Conservation (phyloP, 1,139 yeast genomes). For the Magnusiomyces magnusii region DNA sequence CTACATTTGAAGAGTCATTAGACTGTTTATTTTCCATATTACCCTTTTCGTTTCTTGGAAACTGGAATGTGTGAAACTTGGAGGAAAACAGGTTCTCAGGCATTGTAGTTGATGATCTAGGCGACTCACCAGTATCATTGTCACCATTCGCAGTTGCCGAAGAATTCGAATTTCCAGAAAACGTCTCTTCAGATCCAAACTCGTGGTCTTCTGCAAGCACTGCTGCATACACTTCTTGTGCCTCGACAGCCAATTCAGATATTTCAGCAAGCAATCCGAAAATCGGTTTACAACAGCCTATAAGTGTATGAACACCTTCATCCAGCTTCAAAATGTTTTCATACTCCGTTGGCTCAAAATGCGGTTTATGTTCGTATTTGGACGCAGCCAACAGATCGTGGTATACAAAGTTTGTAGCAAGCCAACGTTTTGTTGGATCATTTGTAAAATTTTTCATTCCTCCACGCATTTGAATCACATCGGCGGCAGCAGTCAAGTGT, state of each 20-base stretch:
- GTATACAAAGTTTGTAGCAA: constrained; percentile 73
- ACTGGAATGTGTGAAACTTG: background rate
- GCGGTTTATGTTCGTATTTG: constrained; percentile 30
- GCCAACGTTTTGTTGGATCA: constrained; percentile 60
- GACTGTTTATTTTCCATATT: background rate
- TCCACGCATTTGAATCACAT: constrained; percentile 48
- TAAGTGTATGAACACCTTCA: constrained; percentile 53
- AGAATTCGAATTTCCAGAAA: constrained; percentile 8
- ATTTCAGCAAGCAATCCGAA: constrained; percentile 63
- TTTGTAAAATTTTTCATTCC: constrained; percentile 46
- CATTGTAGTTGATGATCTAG: background rate
- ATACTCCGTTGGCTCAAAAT: constrained; percentile 37
- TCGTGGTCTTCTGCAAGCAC: background rate
- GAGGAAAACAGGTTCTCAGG: background rate
- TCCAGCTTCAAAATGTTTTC: constrained; percentile 39
- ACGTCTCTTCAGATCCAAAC: background rate
- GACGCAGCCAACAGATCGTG: constrained; percentile 69
- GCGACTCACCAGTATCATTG: background rate
- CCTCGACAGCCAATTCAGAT: constrained; percentile 50
- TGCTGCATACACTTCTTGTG: constrained; percentile 17
- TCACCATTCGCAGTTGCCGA: background rate
- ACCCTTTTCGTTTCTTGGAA: background rate
- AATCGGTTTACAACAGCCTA: constrained; percentile 64
- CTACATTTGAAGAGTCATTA: background rate
- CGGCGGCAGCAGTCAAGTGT: constrained; percentile 54